A percentile compares a stretch with the other conserved stretches of the same genome.
Evolutionary conservation across 2,329 filamentous ascomycete species (phyloP).

Genomic region (Talaromyces atroroseus): DNA sequence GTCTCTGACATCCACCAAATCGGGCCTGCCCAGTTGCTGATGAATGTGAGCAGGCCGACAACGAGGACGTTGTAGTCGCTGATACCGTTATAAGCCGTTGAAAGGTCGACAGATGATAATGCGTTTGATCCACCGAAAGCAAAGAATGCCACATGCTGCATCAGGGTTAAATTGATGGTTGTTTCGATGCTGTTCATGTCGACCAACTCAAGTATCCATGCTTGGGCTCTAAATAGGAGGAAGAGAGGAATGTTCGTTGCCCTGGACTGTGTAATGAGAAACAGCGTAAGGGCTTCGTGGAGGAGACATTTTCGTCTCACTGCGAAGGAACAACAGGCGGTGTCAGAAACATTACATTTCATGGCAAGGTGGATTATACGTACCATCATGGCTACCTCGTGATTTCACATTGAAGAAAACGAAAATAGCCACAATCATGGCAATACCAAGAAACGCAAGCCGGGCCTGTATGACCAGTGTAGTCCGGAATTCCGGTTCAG

Average conservation of each 20-base stretch:
- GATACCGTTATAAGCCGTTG: slow-evolving; percentile 91
- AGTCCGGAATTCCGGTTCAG: slow-evolving; percentile 35
- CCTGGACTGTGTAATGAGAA: slow-evolving; percentile 82
- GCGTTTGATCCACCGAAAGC: slow-evolving; percentile 86
- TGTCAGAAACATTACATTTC: not conserved
- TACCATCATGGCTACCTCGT: not conserved
- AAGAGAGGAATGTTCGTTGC: slow-evolving; percentile 81
- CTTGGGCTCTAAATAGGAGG: slow-evolving; percentile 63
- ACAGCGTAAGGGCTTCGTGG: slow-evolving; percentile 67
- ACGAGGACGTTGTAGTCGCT: slow-evolving; percentile 70
- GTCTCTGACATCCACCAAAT: slow-evolving; percentile 77
- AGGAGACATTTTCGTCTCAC: slow-evolving; percentile 20
- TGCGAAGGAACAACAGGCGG: not conserved
- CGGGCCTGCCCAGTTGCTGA: slow-evolving; percentile 85
- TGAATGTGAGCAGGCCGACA: slow-evolving; percentile 78
- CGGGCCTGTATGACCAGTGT: slow-evolving; percentile 48
- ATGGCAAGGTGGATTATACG: not conserved
- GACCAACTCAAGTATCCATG: slow-evolving; percentile 47
- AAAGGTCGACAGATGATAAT: slow-evolving; percentile 91
- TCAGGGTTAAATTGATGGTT: slow-evolving; percentile 65
- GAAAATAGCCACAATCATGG: slow-evolving; percentile 26
- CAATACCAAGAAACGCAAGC: slow-evolving; percentile 45
- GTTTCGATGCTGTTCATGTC: slow-evolving; percentile 49
- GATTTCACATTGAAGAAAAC: slow-evolving; percentile 17
- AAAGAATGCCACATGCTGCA: slow-evolving; percentile 83